phyloP scores from a whole-genome alignment of 1,284 basidiomycete genomes.

The Earliella scabrosa region DNA sequence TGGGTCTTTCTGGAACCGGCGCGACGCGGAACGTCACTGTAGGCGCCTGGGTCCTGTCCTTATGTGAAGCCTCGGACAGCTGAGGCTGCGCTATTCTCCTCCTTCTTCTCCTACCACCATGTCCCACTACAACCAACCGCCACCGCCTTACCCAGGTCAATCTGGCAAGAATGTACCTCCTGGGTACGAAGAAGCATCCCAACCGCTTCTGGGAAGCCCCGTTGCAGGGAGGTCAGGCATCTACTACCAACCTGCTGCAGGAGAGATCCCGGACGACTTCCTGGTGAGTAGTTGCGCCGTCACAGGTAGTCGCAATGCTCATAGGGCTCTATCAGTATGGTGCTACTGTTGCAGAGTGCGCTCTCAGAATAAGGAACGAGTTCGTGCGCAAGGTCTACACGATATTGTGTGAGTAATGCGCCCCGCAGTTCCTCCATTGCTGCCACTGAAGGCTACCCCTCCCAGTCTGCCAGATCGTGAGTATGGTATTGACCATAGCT shows the following conservation, averaged over 20 bases:
- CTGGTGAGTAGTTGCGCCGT: conserved; percentile 51
- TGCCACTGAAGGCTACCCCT: background rate
- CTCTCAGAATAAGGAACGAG: conserved; percentile 70
- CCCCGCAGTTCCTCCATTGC: background rate
- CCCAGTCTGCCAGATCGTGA: conserved; percentile 75
- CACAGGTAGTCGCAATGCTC: background rate
- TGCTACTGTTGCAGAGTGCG: conserved; percentile 74
- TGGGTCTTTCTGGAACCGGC: conserved; percentile 19
- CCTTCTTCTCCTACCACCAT: conserved; percentile 23
- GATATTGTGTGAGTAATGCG: conserved; percentile 66
- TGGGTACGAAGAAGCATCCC: conserved; percentile 26
- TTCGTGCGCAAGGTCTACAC: conserved; percentile 84
- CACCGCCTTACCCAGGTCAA: conserved; percentile 31
- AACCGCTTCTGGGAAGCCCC: conserved; percentile 54
- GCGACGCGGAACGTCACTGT: conserved; percentile 8
- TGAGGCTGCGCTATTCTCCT: conserved; percentile 7
- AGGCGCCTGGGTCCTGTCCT: conserved; percentile 1
- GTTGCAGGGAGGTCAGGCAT: conserved; percentile 53
- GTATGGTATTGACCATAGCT: conserved; percentile 20
- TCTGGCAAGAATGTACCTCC: conserved; percentile 24
- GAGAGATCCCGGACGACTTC: conserved; percentile 83
- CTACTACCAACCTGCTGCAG: conserved; percentile 70
- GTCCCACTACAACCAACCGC: conserved; percentile 31
- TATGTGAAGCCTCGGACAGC: conserved; percentile 2
- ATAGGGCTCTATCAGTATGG: conserved; percentile 62